Conservation (phyloP, 1,284 basidiomycete genomes). For the Psilocybe mexicana region DNA sequence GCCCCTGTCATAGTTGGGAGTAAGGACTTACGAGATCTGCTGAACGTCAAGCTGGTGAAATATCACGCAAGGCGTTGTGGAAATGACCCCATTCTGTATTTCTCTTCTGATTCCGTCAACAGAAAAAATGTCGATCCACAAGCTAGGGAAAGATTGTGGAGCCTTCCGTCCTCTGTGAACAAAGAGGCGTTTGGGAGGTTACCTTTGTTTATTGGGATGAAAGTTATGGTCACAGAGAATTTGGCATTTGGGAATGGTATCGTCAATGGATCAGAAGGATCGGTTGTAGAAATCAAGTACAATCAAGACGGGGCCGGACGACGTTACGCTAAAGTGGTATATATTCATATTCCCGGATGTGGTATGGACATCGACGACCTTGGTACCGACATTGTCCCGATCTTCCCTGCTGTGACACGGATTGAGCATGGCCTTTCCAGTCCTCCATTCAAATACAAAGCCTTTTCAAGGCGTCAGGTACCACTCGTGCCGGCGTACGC, state of each 20-base stretch:
- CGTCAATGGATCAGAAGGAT: conserved; percentile 30
- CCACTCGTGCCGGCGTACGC: conserved; percentile 1
- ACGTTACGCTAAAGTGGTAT: conserved; percentile 7
- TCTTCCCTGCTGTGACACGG: conserved; percentile 5
- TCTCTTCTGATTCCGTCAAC: background rate
- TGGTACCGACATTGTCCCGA: conserved; percentile 4
- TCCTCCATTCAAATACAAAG: conserved; percentile 8
- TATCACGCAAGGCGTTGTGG: conserved; percentile 2
- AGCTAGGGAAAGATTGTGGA: conserved; percentile 4
- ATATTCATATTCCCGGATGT: conserved; percentile 6
- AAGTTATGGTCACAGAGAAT: conserved; percentile 30
- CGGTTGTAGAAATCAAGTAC: conserved; percentile 19
- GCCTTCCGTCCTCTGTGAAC: conserved; percentile 1
- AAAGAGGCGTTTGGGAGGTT: conserved; percentile 12
- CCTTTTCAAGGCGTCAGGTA: background rate
- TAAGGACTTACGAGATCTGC: conserved; percentile 8
- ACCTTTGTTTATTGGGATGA: conserved; percentile 26
- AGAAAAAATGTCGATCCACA: background rate
- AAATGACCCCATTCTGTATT: background rate
- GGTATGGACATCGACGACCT: conserved; percentile 10
- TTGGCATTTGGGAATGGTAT: conserved; percentile 20
- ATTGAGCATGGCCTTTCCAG: background rate
- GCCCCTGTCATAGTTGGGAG: conserved; percentile 17
- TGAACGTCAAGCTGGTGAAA: conserved; percentile 9
- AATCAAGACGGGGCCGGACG: background rate